Evolutionary conservation across 2,329 filamentous ascomycete species (phyloP).

Genomic region (Xenoacremonium recifei): DNA sequence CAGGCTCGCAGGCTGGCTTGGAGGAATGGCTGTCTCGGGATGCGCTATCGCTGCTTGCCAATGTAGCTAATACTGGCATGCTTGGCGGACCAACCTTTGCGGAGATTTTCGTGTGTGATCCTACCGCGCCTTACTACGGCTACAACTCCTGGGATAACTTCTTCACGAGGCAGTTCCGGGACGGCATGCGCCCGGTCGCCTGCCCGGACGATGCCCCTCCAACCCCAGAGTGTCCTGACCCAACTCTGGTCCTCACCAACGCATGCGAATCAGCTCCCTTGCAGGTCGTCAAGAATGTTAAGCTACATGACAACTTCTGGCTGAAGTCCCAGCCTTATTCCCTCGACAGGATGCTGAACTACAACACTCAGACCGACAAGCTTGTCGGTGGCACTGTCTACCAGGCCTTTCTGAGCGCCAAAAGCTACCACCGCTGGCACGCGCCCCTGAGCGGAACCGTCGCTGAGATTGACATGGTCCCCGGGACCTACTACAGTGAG

Average conservation of each 20-base stretch:
- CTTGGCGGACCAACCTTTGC: conserved; percentile 9
- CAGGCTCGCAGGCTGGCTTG: conserved; percentile 8
- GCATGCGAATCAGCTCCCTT: conserved; percentile 60
- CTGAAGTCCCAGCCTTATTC: conserved; percentile 65
- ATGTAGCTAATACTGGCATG: conserved; percentile 14
- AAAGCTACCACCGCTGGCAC: conserved; percentile 69
- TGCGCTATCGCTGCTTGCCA: conserved; percentile 12
- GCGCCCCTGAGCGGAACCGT: conserved; percentile 59
- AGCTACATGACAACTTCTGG: conserved; percentile 61
- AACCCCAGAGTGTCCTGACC: conserved; percentile 5
- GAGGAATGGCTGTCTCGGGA: conserved; percentile 18
- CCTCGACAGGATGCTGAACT: conserved; percentile 55
- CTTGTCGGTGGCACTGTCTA: conserved; percentile 64
- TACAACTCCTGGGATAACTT: conserved; percentile 65
- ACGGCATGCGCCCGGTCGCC: conserved; percentile 50
- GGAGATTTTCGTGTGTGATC: conserved; percentile 20
- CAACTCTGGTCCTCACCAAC: conserved; percentile 43
- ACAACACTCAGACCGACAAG: conserved; percentile 43
- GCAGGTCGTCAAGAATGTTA: conserved; percentile 44
- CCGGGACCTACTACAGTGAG: not conserved
- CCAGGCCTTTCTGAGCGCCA: conserved; percentile 62
- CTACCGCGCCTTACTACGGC: conserved; percentile 31
- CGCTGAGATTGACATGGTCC: conserved; percentile 30
- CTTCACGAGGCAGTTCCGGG: conserved; percentile 54
- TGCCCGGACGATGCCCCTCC: conserved; percentile 32